Conservation (phyloP, 495 filamentous ascomycete genomes). For the Chaetomium cochliodes region DNA sequence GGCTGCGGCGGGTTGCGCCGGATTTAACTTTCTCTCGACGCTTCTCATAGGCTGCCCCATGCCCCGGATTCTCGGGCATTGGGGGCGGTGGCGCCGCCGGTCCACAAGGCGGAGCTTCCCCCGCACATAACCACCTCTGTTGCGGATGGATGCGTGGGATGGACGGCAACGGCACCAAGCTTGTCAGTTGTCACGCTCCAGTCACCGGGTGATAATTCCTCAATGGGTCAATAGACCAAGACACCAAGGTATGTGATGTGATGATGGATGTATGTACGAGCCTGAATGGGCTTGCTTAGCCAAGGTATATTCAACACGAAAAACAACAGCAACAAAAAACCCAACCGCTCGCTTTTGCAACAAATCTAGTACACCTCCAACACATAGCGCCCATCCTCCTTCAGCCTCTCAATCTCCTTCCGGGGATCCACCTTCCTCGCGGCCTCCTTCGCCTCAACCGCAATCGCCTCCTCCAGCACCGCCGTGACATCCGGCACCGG, state of each 20-base stretch:
- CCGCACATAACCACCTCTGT: conserved; percentile 11
- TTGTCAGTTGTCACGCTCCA: too few relatives aligned
- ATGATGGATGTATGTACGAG: neutral
- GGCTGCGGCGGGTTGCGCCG: conserved; percentile 3
- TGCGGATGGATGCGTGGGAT: too few relatives aligned
- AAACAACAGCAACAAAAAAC: neutral
- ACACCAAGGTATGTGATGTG: too few relatives aligned
- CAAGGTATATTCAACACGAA: conserved; percentile 1
- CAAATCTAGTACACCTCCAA: conserved; percentile 81
- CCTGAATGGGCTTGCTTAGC: neutral
- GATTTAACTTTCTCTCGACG: neutral
- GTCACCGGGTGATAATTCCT: too few relatives aligned
- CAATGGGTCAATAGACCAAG: too few relatives aligned
- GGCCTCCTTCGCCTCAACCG: conserved; percentile 62
- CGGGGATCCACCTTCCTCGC: conserved; percentile 80
- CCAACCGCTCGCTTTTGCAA: neutral
- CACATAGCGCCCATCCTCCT: conserved; percentile 92
- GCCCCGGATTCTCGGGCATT: conserved; percentile 4
- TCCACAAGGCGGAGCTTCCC: conserved; percentile 6
- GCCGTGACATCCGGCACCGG: conserved; percentile 97
- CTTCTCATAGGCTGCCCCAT: conserved; percentile 6
- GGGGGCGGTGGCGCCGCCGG: neutral
- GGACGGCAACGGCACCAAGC: too few relatives aligned
- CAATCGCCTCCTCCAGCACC: conserved; percentile 90
- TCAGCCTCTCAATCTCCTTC: conserved; percentile 94